Percentiles rank a stretch among this genome's conserved stretches.
Conservation (phyloP, 106 monocot species). For the Allium sativum region DNA sequence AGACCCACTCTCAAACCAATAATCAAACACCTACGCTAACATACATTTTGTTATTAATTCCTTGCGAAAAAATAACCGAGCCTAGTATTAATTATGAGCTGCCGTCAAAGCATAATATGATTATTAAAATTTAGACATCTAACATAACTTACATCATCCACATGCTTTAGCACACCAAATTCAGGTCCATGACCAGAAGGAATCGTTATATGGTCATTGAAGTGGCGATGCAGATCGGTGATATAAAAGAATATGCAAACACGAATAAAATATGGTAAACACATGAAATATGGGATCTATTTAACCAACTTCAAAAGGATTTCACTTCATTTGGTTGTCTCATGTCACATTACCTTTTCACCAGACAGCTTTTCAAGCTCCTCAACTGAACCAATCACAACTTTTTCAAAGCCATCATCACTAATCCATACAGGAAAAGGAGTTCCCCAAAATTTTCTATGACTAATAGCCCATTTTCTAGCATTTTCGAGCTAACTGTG, state of each 20-base stretch:
- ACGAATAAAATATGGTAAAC: neutral
- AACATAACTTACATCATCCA: constrained; percentile 86
- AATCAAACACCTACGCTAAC: constrained; percentile 85
- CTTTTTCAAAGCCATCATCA: constrained; percentile 71
- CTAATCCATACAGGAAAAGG: constrained; percentile 95
- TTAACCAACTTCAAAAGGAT: no score
- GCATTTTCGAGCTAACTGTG: constrained; percentile 99
- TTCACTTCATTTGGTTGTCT: no score
- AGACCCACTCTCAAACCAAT: constrained; percentile 99
- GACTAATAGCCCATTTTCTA: constrained; percentile 93
- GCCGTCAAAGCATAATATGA: neutral
- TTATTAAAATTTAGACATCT: neutral
- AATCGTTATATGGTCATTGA: constrained; percentile 94
- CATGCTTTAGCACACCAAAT: constrained; percentile 66
- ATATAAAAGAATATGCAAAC: constrained; percentile 27
- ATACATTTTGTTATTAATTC: neutral
- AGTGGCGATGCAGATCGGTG: constrained; percentile 89
- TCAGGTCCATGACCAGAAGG: constrained; percentile 68
- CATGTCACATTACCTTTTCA: constrained; percentile 27
- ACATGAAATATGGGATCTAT: no score
- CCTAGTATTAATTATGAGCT: neutral
- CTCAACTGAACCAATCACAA: constrained; percentile 82
- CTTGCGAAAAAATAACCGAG: neutral
- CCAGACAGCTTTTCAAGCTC: constrained; percentile 88
- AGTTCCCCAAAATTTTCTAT: constrained; percentile 98